These are phyloP conservation scores for Ceratobasidium sp. DNA, from an alignment of 1,284 basidiomycete genomes.

Conservation along the genomic window DNA sequence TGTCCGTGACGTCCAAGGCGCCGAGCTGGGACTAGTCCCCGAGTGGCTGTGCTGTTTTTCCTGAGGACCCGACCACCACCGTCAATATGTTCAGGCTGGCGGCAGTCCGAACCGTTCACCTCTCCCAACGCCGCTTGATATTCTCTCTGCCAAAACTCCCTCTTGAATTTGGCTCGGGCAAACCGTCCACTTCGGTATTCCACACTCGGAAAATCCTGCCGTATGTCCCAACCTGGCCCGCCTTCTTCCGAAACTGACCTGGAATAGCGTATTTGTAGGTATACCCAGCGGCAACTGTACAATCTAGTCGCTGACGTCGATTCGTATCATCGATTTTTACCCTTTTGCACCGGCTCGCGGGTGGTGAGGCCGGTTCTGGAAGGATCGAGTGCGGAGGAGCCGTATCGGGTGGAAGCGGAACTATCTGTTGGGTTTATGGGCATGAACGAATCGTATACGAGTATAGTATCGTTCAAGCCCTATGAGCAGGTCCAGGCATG, in stretches of 20 bases:
- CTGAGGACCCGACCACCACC: slow-evolving; percentile 2
- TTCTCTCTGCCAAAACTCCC: slow-evolving; percentile 48
- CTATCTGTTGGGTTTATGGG: slow-evolving; percentile 90
- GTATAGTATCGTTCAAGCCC: slow-evolving; percentile 83
- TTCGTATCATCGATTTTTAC: slow-evolving; percentile 89
- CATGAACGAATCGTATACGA: slow-evolving; percentile 90
- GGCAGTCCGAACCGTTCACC: background rate
- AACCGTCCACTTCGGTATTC: slow-evolving; percentile 61
- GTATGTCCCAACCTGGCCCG: slow-evolving; percentile 64
- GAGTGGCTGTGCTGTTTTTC: slow-evolving; percentile 31
- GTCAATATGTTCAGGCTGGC: slow-evolving; percentile 18
- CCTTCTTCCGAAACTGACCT: slow-evolving; percentile 41
- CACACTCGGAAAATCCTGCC: slow-evolving; percentile 81
- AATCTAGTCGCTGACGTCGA: slow-evolving; percentile 88
- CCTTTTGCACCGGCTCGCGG: slow-evolving; percentile 86
- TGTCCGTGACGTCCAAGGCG: background rate
- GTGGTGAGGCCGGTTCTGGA: slow-evolving; percentile 65
- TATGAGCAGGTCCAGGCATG: slow-evolving; percentile 82
- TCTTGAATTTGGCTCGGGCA: slow-evolving; percentile 23
- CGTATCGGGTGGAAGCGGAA: slow-evolving; percentile 81
- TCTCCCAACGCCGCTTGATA: slow-evolving; percentile 29
- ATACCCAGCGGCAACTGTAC: slow-evolving; percentile 84
- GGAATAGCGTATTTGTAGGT: slow-evolving; percentile 62
- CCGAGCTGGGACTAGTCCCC: background rate
- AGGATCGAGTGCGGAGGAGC: slow-evolving; percentile 56